These are phyloP conservation scores for Myxozyma nipponensis DNA, from an alignment of 805 yeast genomes.

Conservation along the genomic window DNA sequence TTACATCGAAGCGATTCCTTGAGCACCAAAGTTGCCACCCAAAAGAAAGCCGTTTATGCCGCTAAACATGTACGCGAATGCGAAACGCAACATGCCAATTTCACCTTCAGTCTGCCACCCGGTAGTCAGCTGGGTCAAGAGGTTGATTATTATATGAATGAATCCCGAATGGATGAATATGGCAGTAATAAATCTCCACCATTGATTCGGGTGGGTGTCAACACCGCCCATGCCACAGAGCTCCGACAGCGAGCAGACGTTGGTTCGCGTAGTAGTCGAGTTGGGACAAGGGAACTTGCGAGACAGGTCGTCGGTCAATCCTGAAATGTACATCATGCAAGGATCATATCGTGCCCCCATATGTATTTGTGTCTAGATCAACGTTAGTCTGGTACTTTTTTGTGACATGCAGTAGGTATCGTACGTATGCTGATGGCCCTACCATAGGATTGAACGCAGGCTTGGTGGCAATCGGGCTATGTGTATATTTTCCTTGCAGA, in stretches of 20 bases:
- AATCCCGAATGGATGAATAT: constrained; percentile 73
- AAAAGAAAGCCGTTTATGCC: constrained; percentile 66
- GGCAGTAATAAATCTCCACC: constrained; percentile 68
- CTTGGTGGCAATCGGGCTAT: constrained; percentile 60
- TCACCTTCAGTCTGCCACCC: constrained; percentile 56
- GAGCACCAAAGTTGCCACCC: constrained; percentile 66
- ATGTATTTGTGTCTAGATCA: constrained; percentile 44
- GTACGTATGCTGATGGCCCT: constrained; percentile 67
- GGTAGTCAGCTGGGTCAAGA: constrained; percentile 56
- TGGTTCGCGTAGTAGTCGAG: constrained; percentile 51
- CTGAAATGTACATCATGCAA: constrained; percentile 56
- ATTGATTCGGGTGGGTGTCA: constrained; percentile 50
- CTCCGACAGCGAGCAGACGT: constrained; percentile 55
- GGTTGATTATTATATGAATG: constrained; percentile 61
- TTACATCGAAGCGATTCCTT: constrained; percentile 48
- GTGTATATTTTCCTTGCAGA: constrained; percentile 55
- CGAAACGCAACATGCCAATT: constrained; percentile 54
- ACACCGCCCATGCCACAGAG: constrained; percentile 60
- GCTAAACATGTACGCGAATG: constrained; percentile 53
- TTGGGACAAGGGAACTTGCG: constrained; percentile 64
- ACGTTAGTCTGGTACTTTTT: not conserved
- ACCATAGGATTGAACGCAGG: constrained; percentile 77
- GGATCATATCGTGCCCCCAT: constrained; percentile 71
- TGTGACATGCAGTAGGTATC: not conserved
- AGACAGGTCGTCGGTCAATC: constrained; percentile 47